Percentiles rank a stretch among this genome's conserved stretches.
These are phyloP conservation scores for Penstemon barbatus DNA, from an alignment of 257 asterid species.

Conservation along the genomic window DNA sequence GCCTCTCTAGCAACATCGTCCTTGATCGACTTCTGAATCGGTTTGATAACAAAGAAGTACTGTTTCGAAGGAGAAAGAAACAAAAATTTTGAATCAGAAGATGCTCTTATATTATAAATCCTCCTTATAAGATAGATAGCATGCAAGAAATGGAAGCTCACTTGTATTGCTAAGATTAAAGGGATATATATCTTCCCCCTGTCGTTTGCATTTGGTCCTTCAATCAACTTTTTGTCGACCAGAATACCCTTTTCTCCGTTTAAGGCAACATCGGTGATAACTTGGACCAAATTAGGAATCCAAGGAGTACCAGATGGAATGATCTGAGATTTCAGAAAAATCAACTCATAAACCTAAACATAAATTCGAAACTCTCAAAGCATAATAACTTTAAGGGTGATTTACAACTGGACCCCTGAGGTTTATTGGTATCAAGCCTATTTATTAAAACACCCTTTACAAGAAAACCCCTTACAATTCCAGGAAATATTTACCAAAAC, in stretches of 20 bases:
- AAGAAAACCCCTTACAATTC: too few relatives aligned
- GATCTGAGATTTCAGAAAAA: conserved; percentile 47
- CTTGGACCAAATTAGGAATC: conserved; percentile 77
- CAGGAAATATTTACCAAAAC: too few relatives aligned
- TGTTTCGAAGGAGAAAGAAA: conserved; percentile 29
- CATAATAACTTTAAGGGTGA: not conserved
- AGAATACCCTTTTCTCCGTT: conserved; percentile 66
- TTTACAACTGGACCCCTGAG: too few relatives aligned
- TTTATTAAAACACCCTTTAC: too few relatives aligned
- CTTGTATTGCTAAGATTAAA: conserved; percentile 71
- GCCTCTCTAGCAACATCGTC: conserved; percentile 56
- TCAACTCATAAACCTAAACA: not conserved
- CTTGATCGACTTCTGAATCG: conserved; percentile 62
- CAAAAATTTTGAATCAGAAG: conserved; percentile 7
- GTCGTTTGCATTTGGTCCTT: conserved; percentile 83
- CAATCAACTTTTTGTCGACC: conserved; percentile 77
- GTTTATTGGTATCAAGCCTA: too few relatives aligned
- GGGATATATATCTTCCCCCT: conserved; percentile 78
- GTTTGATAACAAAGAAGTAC: conserved; percentile 70
- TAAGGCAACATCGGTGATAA: conserved; percentile 59
- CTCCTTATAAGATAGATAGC: not conserved
- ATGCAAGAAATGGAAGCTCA: conserved; percentile 33
- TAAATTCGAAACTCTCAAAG: not conserved
- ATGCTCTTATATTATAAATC: not conserved
- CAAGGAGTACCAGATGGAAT: conserved; percentile 81